Base-by-base conservation (phyloP, 2,329 filamentous ascomycete genomes). In the Acrocalymma vagum region DNA sequence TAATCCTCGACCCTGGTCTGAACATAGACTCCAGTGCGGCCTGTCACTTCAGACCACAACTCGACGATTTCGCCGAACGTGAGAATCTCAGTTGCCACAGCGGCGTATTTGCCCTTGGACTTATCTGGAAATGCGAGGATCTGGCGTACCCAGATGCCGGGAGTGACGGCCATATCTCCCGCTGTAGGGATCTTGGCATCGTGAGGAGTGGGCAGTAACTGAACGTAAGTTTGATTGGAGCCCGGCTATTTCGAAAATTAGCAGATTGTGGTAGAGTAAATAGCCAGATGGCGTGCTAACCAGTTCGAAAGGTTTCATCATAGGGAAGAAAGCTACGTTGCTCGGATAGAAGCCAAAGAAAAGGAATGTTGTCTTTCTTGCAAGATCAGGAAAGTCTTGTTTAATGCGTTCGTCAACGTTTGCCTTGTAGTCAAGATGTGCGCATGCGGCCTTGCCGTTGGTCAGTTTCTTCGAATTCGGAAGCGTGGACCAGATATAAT, bases 401-500 rank as follows among this genome's bases (percentile, higher is more conserved):
- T 61, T 62, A 53, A 75, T 74, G 16, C 62, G 64, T 11, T 58
- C 55, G 48, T 75, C 72, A 6, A 72, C 62, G 3, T 49, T 46
- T 24, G 62, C 62, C 48, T 76, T 76, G 43, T 52, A 59, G 13
- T 67, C 69, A 22, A 71, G 71, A 41, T 76, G 72, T 1, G 71
- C 65, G 1, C 74, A 58, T 5, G 48, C 23, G 13, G 47, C 41
- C 36, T 63, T 63, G 3, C 71, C 70, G 0, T 50, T 27, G 1
- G 62, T 62, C 5, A 69, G 51, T 11, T 43, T 39, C 5, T 34
- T 35, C 10, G 57, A 50, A 16, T 64, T 56, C 1, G 72, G 72
- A n/a, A 75, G 57, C 3, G 73, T 75, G 15, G 65, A 70, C 70
- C 72, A 75, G 35, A 76, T 58, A 45, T 65, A 76, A 43, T 75